These are phyloP conservation scores for Senecio squalidus DNA, from an alignment of 140 eudicot genomes.

Conservation along the genomic window DNA sequence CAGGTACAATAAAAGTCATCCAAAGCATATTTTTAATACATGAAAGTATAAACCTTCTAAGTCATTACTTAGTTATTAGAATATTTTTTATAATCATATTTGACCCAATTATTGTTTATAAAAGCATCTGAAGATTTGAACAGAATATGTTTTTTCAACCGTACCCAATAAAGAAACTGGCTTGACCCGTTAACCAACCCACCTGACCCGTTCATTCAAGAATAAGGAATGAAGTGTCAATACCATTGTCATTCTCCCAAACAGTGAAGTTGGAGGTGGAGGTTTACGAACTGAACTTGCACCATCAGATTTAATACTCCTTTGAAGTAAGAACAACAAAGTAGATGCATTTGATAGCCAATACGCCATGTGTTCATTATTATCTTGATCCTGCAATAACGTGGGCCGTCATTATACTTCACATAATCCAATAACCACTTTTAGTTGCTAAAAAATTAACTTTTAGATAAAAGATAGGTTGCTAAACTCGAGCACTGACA, in stretches of 20 bases:
- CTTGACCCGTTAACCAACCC: background rate
- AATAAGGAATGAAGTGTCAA: constrained; percentile 1
- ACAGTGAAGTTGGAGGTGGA: constrained; percentile 61
- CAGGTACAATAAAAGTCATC: background rate
- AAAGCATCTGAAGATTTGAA: too few species aligned
- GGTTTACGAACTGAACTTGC: constrained; percentile 55
- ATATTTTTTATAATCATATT: too few species aligned
- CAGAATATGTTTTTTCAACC: too few species aligned
- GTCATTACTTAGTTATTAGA: too few species aligned
- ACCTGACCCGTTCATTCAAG: background rate
- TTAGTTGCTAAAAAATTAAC: too few species aligned
- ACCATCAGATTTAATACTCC: constrained; percentile 47
- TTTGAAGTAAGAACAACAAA: constrained; percentile 66
- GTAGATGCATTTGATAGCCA: constrained; percentile 82
- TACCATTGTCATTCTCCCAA: constrained; percentile 82
- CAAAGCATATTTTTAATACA: background rate
- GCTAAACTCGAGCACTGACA: too few species aligned
- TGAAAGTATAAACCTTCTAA: background rate
- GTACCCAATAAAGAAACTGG: background rate
- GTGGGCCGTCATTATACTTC: background rate
- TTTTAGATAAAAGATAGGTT: too few species aligned
- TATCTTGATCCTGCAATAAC: constrained; percentile 61
- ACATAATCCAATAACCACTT: too few species aligned
- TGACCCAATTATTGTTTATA: too few species aligned
- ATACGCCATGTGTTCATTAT: constrained; percentile 67